These are phyloP conservation scores for Clarireedia paspali DNA, from an alignment of 2,329 filamentous ascomycete genomes.

Conservation along the genomic window DNA sequence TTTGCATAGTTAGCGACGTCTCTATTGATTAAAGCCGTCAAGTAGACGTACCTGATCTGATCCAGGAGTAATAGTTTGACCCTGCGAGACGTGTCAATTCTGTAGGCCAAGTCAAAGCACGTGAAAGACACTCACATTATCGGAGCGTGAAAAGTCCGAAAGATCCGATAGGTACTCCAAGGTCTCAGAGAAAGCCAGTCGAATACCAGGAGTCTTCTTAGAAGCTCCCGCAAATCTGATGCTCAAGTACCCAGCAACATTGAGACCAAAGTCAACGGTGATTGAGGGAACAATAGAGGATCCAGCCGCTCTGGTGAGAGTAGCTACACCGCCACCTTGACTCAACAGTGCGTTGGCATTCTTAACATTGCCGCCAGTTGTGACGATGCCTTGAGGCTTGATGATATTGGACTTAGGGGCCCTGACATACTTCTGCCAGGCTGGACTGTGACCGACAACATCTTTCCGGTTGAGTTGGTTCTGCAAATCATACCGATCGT, in stretches of 20 bases:
- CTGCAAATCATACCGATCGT: background rate
- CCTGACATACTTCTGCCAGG: constrained; percentile 36
- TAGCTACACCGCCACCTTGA: constrained; percentile 24
- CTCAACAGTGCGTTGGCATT: constrained; percentile 32
- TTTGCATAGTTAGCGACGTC: constrained; percentile 7
- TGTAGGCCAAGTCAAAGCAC: no score
- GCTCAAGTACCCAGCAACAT: constrained; percentile 37
- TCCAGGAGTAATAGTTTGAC: constrained; percentile 36
- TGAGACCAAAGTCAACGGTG: constrained; percentile 43
- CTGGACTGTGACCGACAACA: background rate
- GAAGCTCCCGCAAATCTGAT: constrained; percentile 35
- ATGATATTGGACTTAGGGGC: constrained; percentile 30
- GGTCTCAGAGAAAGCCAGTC: constrained; percentile 42
- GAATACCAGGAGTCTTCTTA: constrained; percentile 32
- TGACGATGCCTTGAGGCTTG: constrained; percentile 28
- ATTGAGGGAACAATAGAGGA: constrained; percentile 29
- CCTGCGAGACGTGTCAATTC: constrained; percentile 17
- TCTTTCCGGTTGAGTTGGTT: background rate
- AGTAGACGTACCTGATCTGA: constrained; percentile 37
- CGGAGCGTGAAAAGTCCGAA: constrained; percentile 42
- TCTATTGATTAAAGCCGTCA: background rate
- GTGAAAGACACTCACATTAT: constrained; percentile 31
- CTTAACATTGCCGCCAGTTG: constrained; percentile 32
- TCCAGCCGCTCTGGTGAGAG: constrained; percentile 25
- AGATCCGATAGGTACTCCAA: constrained; percentile 36